Percentiles rank a stretch among this genome's conserved stretches.
Evolutionary conservation across 2,329 filamentous ascomycete genomes (phyloP).

Genomic region (Diplodia sapinea): DNA sequence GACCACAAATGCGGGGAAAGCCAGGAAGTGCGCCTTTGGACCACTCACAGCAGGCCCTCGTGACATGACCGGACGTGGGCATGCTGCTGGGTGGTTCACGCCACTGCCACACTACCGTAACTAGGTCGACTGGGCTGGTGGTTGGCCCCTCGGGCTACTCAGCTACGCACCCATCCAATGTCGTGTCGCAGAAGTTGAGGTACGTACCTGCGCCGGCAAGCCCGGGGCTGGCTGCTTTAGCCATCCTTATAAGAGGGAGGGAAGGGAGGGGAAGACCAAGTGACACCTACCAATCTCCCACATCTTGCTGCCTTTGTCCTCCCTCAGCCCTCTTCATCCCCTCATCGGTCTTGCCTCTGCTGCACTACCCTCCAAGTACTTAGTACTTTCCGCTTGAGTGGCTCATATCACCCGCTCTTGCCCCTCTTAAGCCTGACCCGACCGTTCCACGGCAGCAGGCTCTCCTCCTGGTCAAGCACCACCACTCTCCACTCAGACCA

Average conservation of each 20-base stretch:
- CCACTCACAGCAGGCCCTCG: constrained; percentile 18
- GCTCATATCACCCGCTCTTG: background rate
- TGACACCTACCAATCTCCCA: constrained; percentile 22
- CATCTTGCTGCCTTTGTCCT: constrained; percentile 22
- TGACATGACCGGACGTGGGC: background rate
- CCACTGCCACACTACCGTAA: constrained; percentile 25
- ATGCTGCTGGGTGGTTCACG: constrained; percentile 20
- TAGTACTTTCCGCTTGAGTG: constrained; percentile 8
- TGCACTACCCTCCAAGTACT: constrained; percentile 17
- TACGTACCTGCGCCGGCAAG: constrained; percentile 22
- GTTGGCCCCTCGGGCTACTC: constrained; percentile 5
- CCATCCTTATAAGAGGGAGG: constrained; percentile 21
- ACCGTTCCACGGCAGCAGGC: constrained; percentile 14
- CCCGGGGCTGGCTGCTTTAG: constrained; percentile 27
- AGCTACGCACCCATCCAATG: constrained; percentile 19
- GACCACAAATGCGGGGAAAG: constrained; percentile 25
- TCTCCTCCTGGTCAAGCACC: background rate
- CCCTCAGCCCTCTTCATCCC: background rate
- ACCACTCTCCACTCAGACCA: constrained; percentile 17
- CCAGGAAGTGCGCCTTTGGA: background rate
- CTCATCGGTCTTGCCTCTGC: constrained; percentile 23
- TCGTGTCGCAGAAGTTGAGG: constrained; percentile 7
- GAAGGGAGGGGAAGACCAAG: constrained; percentile 16
- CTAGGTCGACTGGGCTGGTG: background rate
- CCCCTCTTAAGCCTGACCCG: constrained; percentile 4